phyloP scores from a whole-genome alignment of 768 basidiomycete genomes.

The Phanerochaete sordida region DNA sequence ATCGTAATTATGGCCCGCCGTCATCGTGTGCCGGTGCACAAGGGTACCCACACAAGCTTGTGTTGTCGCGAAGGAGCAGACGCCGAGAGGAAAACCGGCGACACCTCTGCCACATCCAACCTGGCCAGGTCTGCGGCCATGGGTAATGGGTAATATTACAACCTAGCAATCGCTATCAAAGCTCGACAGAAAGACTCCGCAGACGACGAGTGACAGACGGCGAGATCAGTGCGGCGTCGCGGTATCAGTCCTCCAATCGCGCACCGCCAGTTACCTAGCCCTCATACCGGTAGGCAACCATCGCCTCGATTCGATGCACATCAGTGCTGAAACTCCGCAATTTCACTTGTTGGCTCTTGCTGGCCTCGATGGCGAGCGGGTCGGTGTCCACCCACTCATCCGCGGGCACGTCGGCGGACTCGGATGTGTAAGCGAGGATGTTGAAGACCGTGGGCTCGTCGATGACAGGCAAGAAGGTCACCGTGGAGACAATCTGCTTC shows the following conservation, averaged over 20 bases:
- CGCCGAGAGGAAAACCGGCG: too few species aligned
- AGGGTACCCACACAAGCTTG: too few species aligned
- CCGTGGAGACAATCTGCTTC: conserved; percentile 96
- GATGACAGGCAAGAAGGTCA: conserved; percentile 94
- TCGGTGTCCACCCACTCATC: conserved; percentile 97
- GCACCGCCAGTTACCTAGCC: conserved; percentile 38
- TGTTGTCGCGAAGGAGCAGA: too few species aligned
- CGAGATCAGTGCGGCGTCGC: neutral
- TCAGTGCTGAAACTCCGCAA: conserved; percentile 96
- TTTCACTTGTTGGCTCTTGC: conserved; percentile 92
- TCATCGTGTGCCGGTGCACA: too few species aligned
- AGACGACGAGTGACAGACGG: neutral
- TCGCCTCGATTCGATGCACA: conserved; percentile 94
- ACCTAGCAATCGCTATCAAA: too few species aligned
- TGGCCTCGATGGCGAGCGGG: conserved; percentile 86
- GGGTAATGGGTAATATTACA: too few species aligned
- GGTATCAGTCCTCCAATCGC: neutral
- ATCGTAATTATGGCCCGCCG: too few species aligned
- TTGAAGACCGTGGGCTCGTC: conserved; percentile 97
- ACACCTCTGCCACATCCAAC: too few species aligned
- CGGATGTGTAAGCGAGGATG: conserved; percentile 91
- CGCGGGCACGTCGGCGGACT: conserved; percentile 87
- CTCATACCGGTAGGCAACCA: conserved; percentile 96
- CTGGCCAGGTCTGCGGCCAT: too few species aligned
- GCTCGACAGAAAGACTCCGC: neutral